phyloP scores from a whole-genome alignment of 345 rosid species.

The Hevea brasiliensis region DNA sequence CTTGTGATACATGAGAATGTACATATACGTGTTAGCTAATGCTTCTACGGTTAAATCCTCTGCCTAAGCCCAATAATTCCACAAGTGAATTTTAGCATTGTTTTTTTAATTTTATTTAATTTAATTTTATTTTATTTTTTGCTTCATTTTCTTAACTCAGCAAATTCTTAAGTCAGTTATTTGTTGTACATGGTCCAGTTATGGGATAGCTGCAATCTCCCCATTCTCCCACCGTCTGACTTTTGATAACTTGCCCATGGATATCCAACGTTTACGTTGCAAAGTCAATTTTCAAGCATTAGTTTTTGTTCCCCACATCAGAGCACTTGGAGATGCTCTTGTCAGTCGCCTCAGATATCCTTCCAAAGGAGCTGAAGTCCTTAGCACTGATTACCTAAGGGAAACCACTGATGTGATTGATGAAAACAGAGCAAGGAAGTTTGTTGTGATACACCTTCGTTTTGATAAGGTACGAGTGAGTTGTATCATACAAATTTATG shows the following conservation, averaged over 20 bases:
- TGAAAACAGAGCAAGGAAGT: conserved; percentile 54
- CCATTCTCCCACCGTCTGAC: conserved; percentile 94
- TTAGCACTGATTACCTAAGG: conserved; percentile 30
- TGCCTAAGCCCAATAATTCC: neutral
- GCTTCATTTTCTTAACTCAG: neutral
- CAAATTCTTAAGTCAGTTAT: neutral
- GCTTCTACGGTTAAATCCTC: neutral
- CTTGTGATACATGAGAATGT: neutral
- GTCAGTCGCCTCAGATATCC: conserved; percentile 61
- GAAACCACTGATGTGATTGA: conserved; percentile 38
- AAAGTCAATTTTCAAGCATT: conserved; percentile 93
- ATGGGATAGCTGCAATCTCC: conserved; percentile 87
- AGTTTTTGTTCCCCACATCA: conserved; percentile 64
- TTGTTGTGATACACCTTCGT: conserved; percentile 86
- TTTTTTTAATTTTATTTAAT: neutral
- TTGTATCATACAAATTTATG: neutral
- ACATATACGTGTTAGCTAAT: neutral
- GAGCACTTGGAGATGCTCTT: conserved; percentile 64
- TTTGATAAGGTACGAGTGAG: conserved; percentile 71
- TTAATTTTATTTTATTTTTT: neutral
- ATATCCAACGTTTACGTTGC: conserved; percentile 80
- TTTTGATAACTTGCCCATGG: conserved; percentile 71
- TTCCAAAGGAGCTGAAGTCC: conserved; percentile 34
- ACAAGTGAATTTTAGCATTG: neutral
- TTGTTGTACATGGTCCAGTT: conserved; percentile 41